phyloP scores from a whole-genome alignment of 176 grass and related monocot genomes.

The Musa schizocarpa region DNA sequence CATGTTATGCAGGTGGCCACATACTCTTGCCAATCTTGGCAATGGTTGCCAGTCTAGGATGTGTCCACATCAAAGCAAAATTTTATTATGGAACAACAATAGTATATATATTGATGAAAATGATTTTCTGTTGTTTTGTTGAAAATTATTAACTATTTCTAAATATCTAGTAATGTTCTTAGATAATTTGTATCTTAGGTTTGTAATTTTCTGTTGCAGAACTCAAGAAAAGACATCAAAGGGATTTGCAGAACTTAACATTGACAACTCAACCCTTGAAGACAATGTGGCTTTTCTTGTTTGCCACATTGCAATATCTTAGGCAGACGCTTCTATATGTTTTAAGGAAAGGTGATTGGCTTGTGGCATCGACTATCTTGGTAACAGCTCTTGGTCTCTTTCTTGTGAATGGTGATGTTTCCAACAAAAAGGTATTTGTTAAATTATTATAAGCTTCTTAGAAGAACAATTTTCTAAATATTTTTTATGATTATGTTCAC shows the following conservation, averaged over 20 bases:
- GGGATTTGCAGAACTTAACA: slow-evolving; percentile 52
- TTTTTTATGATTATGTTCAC: neutral
- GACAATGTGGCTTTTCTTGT: slow-evolving; percentile 49
- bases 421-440: slow-evolving; percentile 60
- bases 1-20: too few relatives aligned
- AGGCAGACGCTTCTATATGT: slow-evolving; percentile 44
- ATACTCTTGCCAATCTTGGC: too few relatives aligned
- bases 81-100: too few relatives aligned
- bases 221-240: slow-evolving; percentile 41
- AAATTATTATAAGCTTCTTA: slow-evolving; percentile 9
- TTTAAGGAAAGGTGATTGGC: slow-evolving; percentile 34
- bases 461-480: neutral
- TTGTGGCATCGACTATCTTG: slow-evolving; percentile 38
- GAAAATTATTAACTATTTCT: too few relatives aligned
- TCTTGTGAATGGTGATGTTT: slow-evolving; percentile 40
- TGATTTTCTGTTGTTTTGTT: too few relatives aligned
- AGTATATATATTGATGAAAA: too few relatives aligned
- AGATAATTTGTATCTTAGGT: slow-evolving; percentile 3
- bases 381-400: slow-evolving; percentile 29
- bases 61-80: too few relatives aligned
- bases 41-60: too few relatives aligned
- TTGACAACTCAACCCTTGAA: slow-evolving; percentile 51
- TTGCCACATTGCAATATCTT: slow-evolving; percentile 48
- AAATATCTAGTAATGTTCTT: neutral
- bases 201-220: slow-evolving; percentile 38